A percentile compares a stretch with the other conserved stretches of the same genome.
Conservation (phyloP, 2,329 filamentous ascomycete species). For the Colletotrichum graminicola region DNA sequence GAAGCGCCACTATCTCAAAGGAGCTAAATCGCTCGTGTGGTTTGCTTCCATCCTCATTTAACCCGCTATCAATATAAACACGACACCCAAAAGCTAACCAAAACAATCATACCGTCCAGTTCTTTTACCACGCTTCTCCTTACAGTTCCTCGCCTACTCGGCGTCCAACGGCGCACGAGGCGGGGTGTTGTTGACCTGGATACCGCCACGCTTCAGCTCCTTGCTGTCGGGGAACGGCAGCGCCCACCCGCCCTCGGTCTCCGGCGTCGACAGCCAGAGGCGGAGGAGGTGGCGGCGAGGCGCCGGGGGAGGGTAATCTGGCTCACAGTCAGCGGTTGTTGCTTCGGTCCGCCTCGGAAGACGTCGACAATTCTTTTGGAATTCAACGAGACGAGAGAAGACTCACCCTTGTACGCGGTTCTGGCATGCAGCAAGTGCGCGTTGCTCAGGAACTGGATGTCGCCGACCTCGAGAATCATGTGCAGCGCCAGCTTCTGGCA, state of each 20-base stretch:
- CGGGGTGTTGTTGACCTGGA: conserved; percentile 85
- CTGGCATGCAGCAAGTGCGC: conserved; percentile 84
- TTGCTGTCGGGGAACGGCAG: conserved; percentile 84
- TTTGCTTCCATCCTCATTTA: background rate
- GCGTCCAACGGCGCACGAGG: conserved; percentile 83
- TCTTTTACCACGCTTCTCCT: background rate
- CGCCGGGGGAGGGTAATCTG: conserved; percentile 70
- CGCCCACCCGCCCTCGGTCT: conserved; percentile 86
- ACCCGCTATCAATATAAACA: background rate
- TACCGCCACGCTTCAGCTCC: conserved; percentile 89
- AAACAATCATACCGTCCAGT: background rate
- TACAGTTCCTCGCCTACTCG: conserved; percentile 64
- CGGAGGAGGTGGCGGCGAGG: conserved; percentile 84
- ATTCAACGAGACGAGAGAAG: background rate
- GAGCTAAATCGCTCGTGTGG: background rate
- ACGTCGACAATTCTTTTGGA: no score
- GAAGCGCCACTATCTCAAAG: background rate
- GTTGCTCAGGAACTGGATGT: conserved; percentile 86
- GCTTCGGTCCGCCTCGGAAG: background rate
- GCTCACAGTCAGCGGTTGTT: background rate
- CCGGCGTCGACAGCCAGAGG: conserved; percentile 86
- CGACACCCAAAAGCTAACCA: background rate
- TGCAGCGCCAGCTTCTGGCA: conserved; percentile 79
- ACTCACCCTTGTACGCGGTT: conserved; percentile 75
- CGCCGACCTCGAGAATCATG: conserved; percentile 86